Evolutionary conservation across 2,329 filamentous ascomycete species (phyloP), one percentile per base, ranked within the genome.

Genomic region (Penicillium sp.): DNA sequence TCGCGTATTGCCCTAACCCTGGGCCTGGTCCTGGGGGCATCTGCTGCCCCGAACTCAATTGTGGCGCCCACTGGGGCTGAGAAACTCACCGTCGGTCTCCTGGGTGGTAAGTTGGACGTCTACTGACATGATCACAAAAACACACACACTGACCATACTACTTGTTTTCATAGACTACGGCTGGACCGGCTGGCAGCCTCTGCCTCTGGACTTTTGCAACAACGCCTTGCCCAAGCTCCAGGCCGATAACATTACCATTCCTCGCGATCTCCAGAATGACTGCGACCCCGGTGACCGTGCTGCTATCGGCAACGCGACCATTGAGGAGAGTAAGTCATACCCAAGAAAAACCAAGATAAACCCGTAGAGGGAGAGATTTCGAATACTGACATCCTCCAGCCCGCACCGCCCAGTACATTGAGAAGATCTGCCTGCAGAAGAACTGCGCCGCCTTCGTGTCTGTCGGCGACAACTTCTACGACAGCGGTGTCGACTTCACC

Each of bases 391-490:
- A 10, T 10, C 14, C 13, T n/a, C 10, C 24, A 69, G 66, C 47
- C 16, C 54, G 60, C 22, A 69, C 66, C 6, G 60, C 66, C 18
- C 31, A 47, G 33, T 69, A 69, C 47, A 66, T 69, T 40, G 64
- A 60, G 7, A 54, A 67, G n/a, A 53, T 69, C 40, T 69, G 66
- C 39, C 54, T 56, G 6, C 51, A 55, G 35, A 69, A 69, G 58
- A 60, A 69, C 43, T 69, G 67, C 55, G 59, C 55, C 1, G 67
- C 67, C 11, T 65, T 69, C 36, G 41, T 67, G 2, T 68, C 67
- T 1, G 66, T 69, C 22, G 67, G 67, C 19, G 67, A 69, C 54
- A 69, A 68, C 39, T 69, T 69, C 56, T 69, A 69, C 46, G 65
- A 67, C 24, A 69, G 66, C 31, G 67, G 65, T 14, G 58, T 69